phyloP scores from a whole-genome alignment of 1,139 yeast genomes.

The Hyphopichia pseudoburtonii region DNA sequence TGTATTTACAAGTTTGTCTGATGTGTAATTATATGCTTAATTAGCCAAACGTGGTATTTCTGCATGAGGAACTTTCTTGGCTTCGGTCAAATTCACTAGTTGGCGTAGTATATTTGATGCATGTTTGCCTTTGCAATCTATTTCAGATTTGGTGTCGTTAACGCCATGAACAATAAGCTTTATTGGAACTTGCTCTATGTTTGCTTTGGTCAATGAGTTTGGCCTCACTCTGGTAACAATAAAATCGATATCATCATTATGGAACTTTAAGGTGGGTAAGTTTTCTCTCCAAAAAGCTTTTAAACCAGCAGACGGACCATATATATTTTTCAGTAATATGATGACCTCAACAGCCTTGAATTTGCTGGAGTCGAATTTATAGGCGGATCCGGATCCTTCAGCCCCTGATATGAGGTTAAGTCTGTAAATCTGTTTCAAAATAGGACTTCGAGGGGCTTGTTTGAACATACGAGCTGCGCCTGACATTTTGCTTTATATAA shows the following conservation, averaged over 20 bases:
- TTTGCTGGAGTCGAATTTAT: conserved; percentile 26
- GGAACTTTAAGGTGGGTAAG: conserved; percentile 77
- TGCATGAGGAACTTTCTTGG: conserved; percentile 24
- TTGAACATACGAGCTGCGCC: conserved; percentile 12
- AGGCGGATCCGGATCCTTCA: conserved; percentile 28
- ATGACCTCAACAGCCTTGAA: conserved; percentile 29
- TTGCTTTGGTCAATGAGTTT: conserved; percentile 24
- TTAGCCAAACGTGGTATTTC: conserved; percentile 26
- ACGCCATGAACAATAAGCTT: conserved; percentile 31
- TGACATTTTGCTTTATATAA: background rate
- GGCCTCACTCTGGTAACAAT: conserved; percentile 58
- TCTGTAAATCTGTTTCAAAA: conserved; percentile 35
- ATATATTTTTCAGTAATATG: conserved; percentile 25
- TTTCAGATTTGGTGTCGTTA: conserved; percentile 18
- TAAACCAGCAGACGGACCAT: conserved; percentile 37
- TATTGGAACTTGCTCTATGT: conserved; percentile 51
- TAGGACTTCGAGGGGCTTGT: conserved; percentile 27
- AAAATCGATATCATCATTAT: conserved; percentile 70
- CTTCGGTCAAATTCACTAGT: conserved; percentile 33
- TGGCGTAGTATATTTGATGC: conserved; percentile 27
- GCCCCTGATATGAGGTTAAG: conserved; percentile 43
- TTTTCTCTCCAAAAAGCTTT: conserved; percentile 66
- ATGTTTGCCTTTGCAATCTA: conserved; percentile 33
- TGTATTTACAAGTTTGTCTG: conserved; percentile 2
- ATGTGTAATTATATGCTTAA: no score